These are phyloP conservation scores for Mucor piriformis DNA, from an alignment of 371 early-diverging fungal species.

Conservation along the genomic window DNA sequence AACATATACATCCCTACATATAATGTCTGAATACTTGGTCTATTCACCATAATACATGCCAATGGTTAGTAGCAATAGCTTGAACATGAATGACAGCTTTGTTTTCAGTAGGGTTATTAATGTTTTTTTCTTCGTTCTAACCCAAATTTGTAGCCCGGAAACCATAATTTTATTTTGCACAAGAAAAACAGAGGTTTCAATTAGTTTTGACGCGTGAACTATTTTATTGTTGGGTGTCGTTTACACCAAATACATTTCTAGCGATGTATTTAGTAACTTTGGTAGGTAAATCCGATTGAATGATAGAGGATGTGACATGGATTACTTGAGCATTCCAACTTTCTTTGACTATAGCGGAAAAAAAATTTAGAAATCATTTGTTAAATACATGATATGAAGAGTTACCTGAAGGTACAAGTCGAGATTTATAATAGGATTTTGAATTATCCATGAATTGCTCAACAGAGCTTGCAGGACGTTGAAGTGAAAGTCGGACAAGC, in stretches of 20 bases:
- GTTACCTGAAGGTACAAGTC: constrained; percentile 36
- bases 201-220: too few species aligned
- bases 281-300: constrained; percentile 34
- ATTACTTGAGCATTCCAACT: constrained; percentile 46
- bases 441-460: constrained; percentile 23
- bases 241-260: constrained; percentile 34
- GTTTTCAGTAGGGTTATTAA: too few species aligned
- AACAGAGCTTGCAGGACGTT: constrained; percentile 17
- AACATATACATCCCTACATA: too few species aligned
- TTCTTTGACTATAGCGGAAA: constrained; percentile 33
- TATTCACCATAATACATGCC: too few species aligned
- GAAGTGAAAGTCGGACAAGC: constrained; percentile 17
- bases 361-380: not conserved
- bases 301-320: constrained; percentile 31
- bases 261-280: constrained; percentile 25
- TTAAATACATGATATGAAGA: not conserved
- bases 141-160: too few species aligned
- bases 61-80: too few species aligned
- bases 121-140: too few species aligned
- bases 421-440: constrained; percentile 20
- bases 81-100: too few species aligned
- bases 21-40: too few species aligned
- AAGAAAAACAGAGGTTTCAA: too few species aligned
- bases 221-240: not conserved
- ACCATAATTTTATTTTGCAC: too few species aligned